phyloP scores from a whole-genome alignment of 225 moss, liverwort and hornwort genomes.

The Thuidium tamariscinum region DNA sequence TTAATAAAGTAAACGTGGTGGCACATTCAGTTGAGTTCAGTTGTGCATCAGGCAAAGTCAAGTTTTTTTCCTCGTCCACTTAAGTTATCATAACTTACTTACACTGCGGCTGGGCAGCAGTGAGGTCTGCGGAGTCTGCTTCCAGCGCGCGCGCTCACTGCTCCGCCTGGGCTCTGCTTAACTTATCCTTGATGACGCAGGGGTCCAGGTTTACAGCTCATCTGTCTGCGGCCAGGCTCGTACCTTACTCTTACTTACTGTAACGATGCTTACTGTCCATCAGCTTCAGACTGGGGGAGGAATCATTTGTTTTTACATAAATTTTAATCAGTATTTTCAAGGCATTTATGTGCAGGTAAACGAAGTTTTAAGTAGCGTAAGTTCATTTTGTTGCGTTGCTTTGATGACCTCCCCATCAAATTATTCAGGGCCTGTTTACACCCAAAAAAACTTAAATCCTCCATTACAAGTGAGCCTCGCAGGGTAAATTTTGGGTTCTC shows the following conservation, averaged over 20 bases:
- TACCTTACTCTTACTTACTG: not conserved
- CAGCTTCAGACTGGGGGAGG: not conserved
- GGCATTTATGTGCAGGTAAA: not conserved
- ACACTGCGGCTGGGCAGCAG: not conserved
- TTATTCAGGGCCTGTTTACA: too few species aligned
- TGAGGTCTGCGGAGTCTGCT: not conserved
- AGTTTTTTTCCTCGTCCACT: too few species aligned
- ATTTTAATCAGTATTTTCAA: not conserved
- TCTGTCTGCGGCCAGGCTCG: not conserved
- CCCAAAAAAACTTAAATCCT: too few species aligned
- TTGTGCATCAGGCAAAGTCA: not conserved
- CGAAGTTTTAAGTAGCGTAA: too few species aligned
- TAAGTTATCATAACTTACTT: too few species aligned
- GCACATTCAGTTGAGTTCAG: not conserved
- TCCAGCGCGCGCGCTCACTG: not conserved
- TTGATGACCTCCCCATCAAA: not conserved
- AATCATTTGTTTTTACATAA: not conserved
- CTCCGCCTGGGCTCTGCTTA: not conserved
- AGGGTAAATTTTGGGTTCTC: too few species aligned
- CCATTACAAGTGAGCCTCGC: too few species aligned
- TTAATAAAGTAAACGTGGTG: not conserved
- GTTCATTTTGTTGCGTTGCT: too few species aligned
- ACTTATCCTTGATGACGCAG: not conserved
- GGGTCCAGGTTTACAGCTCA: conserved; percentile 1
- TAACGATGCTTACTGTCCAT: not conserved